Conservation (phyloP, 495 filamentous ascomycete genomes). For the Wilcoxina mikolae region DNA sequence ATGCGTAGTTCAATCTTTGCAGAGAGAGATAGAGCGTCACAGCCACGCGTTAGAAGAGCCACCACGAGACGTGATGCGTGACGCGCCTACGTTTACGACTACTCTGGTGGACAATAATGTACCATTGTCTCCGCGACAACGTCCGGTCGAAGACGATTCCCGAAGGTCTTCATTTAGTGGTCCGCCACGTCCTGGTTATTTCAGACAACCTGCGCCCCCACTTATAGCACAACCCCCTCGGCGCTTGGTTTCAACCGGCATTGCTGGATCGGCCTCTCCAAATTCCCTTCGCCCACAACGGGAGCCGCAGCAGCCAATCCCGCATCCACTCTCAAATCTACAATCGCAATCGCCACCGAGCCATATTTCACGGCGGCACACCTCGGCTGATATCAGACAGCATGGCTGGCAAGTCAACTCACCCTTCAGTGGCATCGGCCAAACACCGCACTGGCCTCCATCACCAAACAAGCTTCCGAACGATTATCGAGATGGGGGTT, state of each 20-base stretch:
- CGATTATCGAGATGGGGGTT: constrained; percentile 14
- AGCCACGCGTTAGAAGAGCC: constrained; percentile 69
- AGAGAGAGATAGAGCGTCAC: constrained; percentile 73
- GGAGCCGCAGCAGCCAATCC: constrained; percentile 48
- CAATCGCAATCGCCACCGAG: constrained; percentile 62
- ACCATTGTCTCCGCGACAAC: constrained; percentile 81
- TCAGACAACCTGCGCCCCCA: constrained; percentile 61
- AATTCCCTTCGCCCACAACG: constrained; percentile 56
- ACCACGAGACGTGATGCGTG: constrained; percentile 58
- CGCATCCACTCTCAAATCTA: constrained; percentile 59
- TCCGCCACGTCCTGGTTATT: constrained; percentile 26
- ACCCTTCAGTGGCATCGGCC: constrained; percentile 55
- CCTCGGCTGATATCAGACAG: constrained; percentile 85
- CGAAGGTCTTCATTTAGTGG: constrained; percentile 45
- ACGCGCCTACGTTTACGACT: constrained; percentile 55
- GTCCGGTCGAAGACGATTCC: constrained; percentile 74
- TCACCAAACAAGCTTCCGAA: constrained; percentile 42
- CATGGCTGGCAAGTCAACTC: constrained; percentile 71
- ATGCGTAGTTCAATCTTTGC: constrained; percentile 55
- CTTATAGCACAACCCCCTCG: constrained; percentile 64
- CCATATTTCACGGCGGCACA: constrained; percentile 72
- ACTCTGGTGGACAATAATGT: constrained; percentile 49
- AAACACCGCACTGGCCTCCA: constrained; percentile 71
- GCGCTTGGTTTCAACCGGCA: constrained; percentile 73
- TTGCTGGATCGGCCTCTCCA: constrained; percentile 53